A percentile compares a stretch with the other conserved stretches of the same genome.
Conservation (phyloP, 2,329 filamentous ascomycete species). For the Domatiomyces globalis region DNA sequence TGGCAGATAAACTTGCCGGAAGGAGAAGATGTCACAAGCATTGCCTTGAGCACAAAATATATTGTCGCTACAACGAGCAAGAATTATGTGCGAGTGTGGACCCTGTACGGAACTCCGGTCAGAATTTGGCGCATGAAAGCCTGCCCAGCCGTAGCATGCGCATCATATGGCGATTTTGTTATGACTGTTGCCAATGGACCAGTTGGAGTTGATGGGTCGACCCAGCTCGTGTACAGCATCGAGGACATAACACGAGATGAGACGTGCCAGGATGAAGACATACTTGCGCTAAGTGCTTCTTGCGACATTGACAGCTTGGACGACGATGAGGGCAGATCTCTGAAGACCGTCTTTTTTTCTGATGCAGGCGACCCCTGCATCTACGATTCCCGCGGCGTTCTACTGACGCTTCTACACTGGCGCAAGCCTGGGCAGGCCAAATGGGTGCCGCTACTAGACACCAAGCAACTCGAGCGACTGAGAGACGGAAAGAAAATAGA, state of each 20-base stretch:
- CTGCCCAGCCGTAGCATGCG: constrained; percentile 77
- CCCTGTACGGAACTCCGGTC: constrained; percentile 78
- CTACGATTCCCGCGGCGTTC: constrained; percentile 81
- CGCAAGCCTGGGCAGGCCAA: constrained; percentile 67
- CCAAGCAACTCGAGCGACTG: constrained; percentile 65
- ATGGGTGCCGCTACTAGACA: constrained; percentile 90
- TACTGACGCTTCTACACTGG: constrained; percentile 85
- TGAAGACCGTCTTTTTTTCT: constrained; percentile 82
- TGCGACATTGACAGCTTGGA: constrained; percentile 6
- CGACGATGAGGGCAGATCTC: constrained; percentile 44
- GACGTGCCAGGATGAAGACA: constrained; percentile 86
- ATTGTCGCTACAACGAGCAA: constrained; percentile 75
- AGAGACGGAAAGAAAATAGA: constrained; percentile 76
- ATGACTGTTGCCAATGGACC: constrained; percentile 89
- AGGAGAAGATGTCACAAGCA: constrained; percentile 73
- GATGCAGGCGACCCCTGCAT: constrained; percentile 90
- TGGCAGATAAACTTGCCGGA: constrained; percentile 62
- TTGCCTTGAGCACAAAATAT: constrained; percentile 83
- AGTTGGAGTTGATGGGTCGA: constrained; percentile 60
- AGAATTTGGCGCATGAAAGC: constrained; percentile 86
- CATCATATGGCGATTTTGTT: constrained; percentile 92
- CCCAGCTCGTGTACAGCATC: constrained; percentile 75
- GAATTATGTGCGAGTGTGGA: constrained; percentile 85
- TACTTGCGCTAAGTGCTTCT: constrained; percentile 55
- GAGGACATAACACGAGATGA: constrained; percentile 90